Evolutionary conservation across 768 basidiomycete genomes (phyloP).

Genomic region (Coprinopsis cinerea): DNA sequence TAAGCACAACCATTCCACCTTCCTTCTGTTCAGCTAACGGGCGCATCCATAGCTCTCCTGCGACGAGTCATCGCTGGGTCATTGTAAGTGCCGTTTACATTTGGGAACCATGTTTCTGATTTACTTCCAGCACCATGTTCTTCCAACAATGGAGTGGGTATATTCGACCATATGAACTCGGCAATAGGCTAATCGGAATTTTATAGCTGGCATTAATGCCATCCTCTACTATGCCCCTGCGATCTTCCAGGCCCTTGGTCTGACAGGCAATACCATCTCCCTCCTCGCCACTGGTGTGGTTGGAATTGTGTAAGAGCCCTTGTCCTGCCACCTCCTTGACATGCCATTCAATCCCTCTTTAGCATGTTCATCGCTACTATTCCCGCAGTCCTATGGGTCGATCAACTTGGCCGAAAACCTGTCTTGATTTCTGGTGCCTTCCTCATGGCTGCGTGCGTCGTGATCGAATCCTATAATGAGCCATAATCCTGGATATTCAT

Average conservation of each 20-base stretch:
- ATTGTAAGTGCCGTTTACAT: slow-evolving; percentile 28
- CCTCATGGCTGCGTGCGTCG: slow-evolving; percentile 54
- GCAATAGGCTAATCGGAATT: background rate
- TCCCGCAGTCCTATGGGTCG: slow-evolving; percentile 78
- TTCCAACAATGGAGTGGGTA: slow-evolving; percentile 74
- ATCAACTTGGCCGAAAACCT: slow-evolving; percentile 70
- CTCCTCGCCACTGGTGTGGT: slow-evolving; percentile 62
- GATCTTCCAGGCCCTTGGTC: slow-evolving; percentile 58
- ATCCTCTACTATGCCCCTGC: slow-evolving; percentile 73
- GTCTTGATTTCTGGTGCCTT: slow-evolving; percentile 70
- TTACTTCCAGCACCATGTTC: slow-evolving; percentile 51
- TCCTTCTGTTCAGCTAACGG: background rate
- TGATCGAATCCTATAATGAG: background rate
- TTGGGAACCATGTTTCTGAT: slow-evolving; percentile 4
- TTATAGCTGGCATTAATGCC: slow-evolving; percentile 55
- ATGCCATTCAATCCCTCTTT: background rate
- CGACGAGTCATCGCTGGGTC: slow-evolving; percentile 60
- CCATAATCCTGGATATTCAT: slow-evolving; percentile 1
- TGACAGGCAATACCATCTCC: slow-evolving; percentile 54
- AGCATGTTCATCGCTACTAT: slow-evolving; percentile 76
- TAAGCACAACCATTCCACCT: slow-evolving; percentile 14
- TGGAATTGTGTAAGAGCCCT: slow-evolving; percentile 71
- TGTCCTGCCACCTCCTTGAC: background rate
- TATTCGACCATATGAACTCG: background rate
- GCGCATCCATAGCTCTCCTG: slow-evolving; percentile 40